A percentile compares a stretch with the other conserved stretches of the same genome.
Evolutionary conservation across 768 basidiomycete genomes (phyloP).

Genomic region (Arthromyces matolae): DNA sequence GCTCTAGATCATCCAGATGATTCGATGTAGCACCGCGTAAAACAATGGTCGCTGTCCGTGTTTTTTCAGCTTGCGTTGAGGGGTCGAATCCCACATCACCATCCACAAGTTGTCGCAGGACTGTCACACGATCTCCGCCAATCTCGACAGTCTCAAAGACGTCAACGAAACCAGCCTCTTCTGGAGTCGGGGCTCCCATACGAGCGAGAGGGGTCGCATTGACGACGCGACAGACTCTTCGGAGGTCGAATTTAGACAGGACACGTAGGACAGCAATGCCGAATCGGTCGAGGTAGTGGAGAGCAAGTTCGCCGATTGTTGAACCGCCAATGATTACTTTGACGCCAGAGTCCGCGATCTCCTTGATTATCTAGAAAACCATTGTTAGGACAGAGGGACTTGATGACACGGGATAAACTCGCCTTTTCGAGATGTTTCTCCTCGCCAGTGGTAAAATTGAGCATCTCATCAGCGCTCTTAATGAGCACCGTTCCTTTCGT

Average conservation of each 20-base stretch:
- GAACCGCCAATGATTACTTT: slow-evolving; percentile 93
- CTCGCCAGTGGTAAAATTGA: slow-evolving; percentile 94
- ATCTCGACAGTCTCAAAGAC: slow-evolving; percentile 95
- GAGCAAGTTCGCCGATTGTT: slow-evolving; percentile 88
- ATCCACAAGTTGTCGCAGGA: slow-evolving; percentile 75
- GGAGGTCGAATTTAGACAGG: slow-evolving; percentile 95
- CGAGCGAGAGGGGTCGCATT: slow-evolving; percentile 95
- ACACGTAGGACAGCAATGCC: slow-evolving; percentile 96
- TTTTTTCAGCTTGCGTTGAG: slow-evolving; percentile 55
- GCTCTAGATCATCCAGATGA: slow-evolving; percentile 91
- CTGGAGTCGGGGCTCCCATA: slow-evolving; percentile 91
- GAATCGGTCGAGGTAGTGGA: slow-evolving; percentile 94
- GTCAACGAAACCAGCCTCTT: slow-evolving; percentile 93
- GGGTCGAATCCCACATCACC: slow-evolving; percentile 67
- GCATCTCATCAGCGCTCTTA: slow-evolving; percentile 93
- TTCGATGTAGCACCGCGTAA: slow-evolving; percentile 94
- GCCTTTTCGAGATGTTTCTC: slow-evolving; percentile 96
- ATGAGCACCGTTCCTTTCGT: slow-evolving; percentile 98
- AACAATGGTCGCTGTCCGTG: slow-evolving; percentile 90
- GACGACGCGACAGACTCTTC: slow-evolving; percentile 90
- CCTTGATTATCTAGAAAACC: slow-evolving; percentile 77
- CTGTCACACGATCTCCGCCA: slow-evolving; percentile 96
- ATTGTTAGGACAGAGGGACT: slow-evolving; percentile 1
- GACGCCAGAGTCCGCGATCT: slow-evolving; percentile 94
- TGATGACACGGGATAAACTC: background rate